A percentile compares a stretch with the other conserved stretches of the same genome.
phyloP scores from a whole-genome alignment of 176 grass and related monocot genomes.

The Ananas comosus region DNA sequence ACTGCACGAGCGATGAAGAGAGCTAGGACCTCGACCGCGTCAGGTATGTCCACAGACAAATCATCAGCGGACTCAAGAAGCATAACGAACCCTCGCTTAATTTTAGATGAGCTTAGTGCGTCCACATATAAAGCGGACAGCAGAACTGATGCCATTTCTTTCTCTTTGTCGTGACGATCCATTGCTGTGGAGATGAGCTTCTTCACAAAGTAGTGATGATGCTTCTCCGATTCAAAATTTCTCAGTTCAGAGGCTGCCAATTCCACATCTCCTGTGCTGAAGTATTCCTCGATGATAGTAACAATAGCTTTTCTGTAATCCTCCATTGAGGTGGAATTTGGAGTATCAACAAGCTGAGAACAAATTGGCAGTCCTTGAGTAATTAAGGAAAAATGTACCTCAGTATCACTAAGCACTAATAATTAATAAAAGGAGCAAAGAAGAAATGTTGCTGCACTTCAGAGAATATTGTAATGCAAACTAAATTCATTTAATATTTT shows the following conservation, averaged over 20 bases:
- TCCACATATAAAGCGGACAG: conserved; percentile 64
- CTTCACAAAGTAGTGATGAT: conserved; percentile 63
- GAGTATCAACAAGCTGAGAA: conserved; percentile 17
- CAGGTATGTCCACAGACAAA: conserved; percentile 67
- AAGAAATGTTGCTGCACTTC: neutral
- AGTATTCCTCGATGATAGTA: conserved; percentile 71
- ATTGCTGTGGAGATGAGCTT: conserved; percentile 85
- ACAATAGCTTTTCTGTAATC: conserved; percentile 55
- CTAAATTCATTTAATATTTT: neutral
- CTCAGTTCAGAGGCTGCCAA: conserved; percentile 52
- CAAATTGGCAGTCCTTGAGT: neutral
- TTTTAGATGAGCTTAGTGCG: conserved; percentile 44
- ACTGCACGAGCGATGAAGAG: conserved; percentile 66
- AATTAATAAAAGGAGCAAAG: neutral
- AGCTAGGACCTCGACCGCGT: conserved; percentile 54
- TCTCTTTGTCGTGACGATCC: conserved; percentile 84
- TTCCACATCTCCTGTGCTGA: conserved; percentile 67
- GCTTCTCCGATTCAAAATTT: conserved; percentile 47
- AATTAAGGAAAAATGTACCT: neutral
- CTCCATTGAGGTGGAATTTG: conserved; percentile 40
- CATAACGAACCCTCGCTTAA: conserved; percentile 64
- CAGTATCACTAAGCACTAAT: neutral
- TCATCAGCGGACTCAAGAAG: conserved; percentile 71
- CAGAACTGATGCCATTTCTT: conserved; percentile 84
- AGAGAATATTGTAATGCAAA: neutral